Base-by-base conservation (phyloP, 2,329 filamentous ascomycete genomes). In the Phialophora expanda region DNA sequence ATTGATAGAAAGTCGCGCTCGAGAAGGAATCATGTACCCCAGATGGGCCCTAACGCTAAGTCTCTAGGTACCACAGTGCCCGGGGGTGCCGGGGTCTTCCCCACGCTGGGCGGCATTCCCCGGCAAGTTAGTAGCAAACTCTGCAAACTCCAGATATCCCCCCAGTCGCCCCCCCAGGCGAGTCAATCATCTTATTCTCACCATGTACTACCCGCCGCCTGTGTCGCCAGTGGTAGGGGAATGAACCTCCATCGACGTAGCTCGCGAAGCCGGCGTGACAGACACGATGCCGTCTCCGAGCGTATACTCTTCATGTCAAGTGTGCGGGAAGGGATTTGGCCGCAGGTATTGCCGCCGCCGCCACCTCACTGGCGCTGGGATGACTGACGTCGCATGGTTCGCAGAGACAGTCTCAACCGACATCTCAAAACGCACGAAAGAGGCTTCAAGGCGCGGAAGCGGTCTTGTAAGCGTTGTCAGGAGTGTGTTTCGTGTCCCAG, bases 341-440 rank as follows among this genome's bases (percentile, higher is more conserved):
- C 58, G 58, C 58, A 54, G 28, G 58, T 61, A 51, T 34, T 32
- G 30, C 8, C 30, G 8, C 30, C 8, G 30, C 11, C 30, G 30
- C 30, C 11, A 32, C 30, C 30, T 32, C 9, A 32, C 30, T 32
- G 30, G 30, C 30, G 30, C 30, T 32, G 30, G 30, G 30, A 32
- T 32, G 30, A 11, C 30, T 32, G 30, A 32, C 30, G 30, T 32
- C 11, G 14, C 11, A 22, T 24, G n/a, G 7, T 34, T 32, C 30
- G 8, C 30, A 63, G 61, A 34, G 61, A 63, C 38, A 63, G 51
- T 34, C 24, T 57, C 20, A 63, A 63, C 20, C 61, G 61, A 24
- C 61, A 63, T 50, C 9, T 63, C 17, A 56, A 56, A 28, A 57
- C 46, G 34, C 51, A 63, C n/a, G 32, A 56, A 30, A 26, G 53